Percentiles rank a stretch among this genome's conserved stretches.
Conservation (phyloP, 179 eudicot species). For the Vitellaria paradoxa region DNA sequence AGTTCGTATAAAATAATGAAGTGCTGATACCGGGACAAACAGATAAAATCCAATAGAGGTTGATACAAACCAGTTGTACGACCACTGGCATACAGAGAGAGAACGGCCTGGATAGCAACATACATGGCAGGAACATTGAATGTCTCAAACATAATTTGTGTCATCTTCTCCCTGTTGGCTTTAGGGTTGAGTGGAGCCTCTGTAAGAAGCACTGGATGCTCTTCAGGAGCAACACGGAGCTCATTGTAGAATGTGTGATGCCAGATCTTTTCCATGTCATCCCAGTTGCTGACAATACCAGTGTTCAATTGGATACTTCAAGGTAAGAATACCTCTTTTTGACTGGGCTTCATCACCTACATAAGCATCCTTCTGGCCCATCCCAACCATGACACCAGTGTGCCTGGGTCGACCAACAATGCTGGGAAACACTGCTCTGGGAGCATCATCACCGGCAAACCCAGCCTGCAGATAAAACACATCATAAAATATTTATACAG, state of each 20-base stretch:
- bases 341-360: conserved; percentile 92
- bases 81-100: conserved; percentile 81
- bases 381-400: conserved; percentile 77
- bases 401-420: conserved; percentile 77
- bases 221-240: conserved; percentile 90
- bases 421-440: conserved; percentile 83
- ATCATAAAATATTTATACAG: neutral
- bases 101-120: conserved; percentile 82
- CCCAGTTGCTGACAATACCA: conserved; percentile 91
- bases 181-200: conserved; percentile 87
- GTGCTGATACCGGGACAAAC: neutral
- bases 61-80: conserved; percentile 62
- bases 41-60: neutral
- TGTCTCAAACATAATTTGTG: conserved; percentile 81
- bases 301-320: conserved; percentile 83
- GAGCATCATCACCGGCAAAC: conserved; percentile 91
- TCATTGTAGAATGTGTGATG: conserved; percentile 85
- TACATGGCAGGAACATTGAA: conserved; percentile 86
- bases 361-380: conserved; percentile 91
- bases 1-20: conserved; percentile 8
- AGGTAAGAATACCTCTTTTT: conserved; percentile 73
- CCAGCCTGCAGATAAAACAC: conserved; percentile 49
- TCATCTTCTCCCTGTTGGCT: conserved; percentile 86
- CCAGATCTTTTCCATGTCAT: conserved; percentile 92
- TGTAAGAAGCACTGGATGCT: conserved; percentile 77